phyloP scores from a whole-genome alignment of 345 rosid genomes.

The Nephelium lappaceum region DNA sequence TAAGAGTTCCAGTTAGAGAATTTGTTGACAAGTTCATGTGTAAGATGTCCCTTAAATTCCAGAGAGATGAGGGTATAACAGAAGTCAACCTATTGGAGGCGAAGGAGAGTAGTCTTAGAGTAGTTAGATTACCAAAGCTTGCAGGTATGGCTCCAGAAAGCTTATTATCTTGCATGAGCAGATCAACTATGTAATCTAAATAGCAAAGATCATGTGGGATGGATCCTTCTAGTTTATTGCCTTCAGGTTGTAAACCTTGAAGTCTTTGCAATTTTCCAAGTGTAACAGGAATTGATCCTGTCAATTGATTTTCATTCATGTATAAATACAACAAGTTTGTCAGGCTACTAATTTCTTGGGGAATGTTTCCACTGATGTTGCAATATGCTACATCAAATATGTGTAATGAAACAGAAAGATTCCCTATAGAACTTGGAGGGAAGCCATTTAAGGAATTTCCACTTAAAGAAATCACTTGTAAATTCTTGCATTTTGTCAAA shows the following conservation, averaged over 20 bases:
- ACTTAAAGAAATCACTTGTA: not conserved
- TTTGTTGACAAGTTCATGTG: constrained; percentile 14
- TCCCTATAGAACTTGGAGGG: constrained; percentile 13
- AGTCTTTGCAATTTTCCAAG: not conserved
- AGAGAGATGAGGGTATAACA: constrained; percentile 15
- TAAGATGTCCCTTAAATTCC: constrained; percentile 10
- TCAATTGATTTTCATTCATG: not conserved
- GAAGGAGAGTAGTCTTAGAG: not conserved
- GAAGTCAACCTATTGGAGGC: constrained; percentile 10
- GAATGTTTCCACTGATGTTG: constrained; percentile 1
- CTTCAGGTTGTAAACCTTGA: constrained; percentile 5
- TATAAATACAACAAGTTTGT: not conserved
- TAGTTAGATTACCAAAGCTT: constrained; percentile 12
- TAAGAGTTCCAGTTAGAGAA: constrained; percentile 22
- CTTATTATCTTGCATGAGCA: constrained; percentile 6
- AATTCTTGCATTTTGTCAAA: constrained; percentile 16
- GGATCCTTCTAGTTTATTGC: constrained; percentile 11
- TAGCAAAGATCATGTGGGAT: constrained; percentile 17
- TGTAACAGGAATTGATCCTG: constrained; percentile 7
- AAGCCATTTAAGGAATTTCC: not conserved
- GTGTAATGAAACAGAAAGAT: not conserved
- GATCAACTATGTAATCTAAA: not conserved
- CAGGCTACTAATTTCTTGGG: constrained; percentile 6
- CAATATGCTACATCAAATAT: not conserved
- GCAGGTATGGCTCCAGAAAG: constrained; percentile 19